These are phyloP conservation scores for Alternaria arbusti DNA, from an alignment of 2,329 filamentous ascomycete genomes.

Conservation along the genomic window DNA sequence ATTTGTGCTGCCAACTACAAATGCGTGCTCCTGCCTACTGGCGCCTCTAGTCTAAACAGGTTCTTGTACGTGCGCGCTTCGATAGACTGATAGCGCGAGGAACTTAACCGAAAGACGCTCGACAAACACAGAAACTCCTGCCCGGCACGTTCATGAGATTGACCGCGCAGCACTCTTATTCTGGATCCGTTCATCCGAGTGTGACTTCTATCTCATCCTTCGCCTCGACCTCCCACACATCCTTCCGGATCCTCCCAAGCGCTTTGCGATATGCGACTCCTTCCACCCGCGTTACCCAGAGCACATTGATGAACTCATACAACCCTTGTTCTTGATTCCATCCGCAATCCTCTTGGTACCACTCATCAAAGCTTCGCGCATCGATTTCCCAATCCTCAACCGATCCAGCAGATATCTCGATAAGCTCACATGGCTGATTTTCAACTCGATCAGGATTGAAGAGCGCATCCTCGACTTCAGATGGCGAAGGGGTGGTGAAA, in stretches of 20 bases:
- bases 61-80: too few species aligned
- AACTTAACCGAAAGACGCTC: not conserved
- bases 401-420: constrained; percentile 22
- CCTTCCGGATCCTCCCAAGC: constrained; percentile 22
- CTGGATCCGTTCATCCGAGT: not conserved
- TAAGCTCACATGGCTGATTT: constrained; percentile 6
- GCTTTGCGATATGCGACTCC: constrained; percentile 26
- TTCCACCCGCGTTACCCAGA: constrained; percentile 29
- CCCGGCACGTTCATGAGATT: not conserved
- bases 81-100: not conserved
- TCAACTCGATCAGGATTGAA: not conserved
- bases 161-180: not conserved
- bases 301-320: constrained; percentile 28
- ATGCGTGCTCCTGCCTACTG: not conserved
- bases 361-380: constrained; percentile 19
- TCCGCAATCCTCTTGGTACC: constrained; percentile 1
- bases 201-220: not conserved
- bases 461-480: not conserved
- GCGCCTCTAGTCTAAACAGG: not conserved
- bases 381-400: constrained; percentile 17
- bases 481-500: not conserved
- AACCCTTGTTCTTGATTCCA: not conserved
- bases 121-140: not conserved
- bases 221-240: constrained; percentile 11
- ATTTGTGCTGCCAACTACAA: not conserved